Base-by-base conservation (phyloP, 1,139 yeast genomes). In the Lodderomyces theae region DNA sequence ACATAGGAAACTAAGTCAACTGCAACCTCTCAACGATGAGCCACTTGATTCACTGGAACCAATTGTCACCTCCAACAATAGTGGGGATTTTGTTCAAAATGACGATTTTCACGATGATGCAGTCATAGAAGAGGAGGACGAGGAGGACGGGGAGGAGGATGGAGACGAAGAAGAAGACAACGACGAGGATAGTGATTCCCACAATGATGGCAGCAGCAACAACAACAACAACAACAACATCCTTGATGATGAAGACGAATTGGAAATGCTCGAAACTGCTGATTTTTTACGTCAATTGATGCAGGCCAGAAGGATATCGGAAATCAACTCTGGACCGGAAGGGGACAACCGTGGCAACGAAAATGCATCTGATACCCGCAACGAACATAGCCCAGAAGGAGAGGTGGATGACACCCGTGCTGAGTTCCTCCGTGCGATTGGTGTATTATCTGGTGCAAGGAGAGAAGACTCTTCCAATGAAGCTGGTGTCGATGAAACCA, bases 351-450 rank as follows among this genome's bases (percentile, higher is more conserved):
- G 52, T 16, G 54, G 41, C 4, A 44, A 40, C n/a, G n/a, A n/a
- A n/a, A n/a, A n/a, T 8, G 39, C 25, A 5, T 31, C 22, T 5
- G 39, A 35, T 11, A 29, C 18, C 18, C 38, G 53, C 8, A 53
- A 43, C 6, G 57, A 51, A 4, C 38, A 53, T 2, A 58, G 49
- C 17, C 54, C 43, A 5, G 57, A 50, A 12, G 60, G 44, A 5
- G 57, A 50, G 12, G 59, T 51, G 5, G 56, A 49, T 11, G 66
- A 58, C 38, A 58, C 63, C 1, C 48, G 63, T 13, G 51, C 56
- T 1, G 66, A 60, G 13, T 57, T 62, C 30, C 48, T 63, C 9
- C 49, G 69, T 29, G 68, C 66, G 3, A 51, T 60, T 34, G 61
- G 60, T 8, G 53, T 57, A 4, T 46, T 55, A 23, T 42, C 60